Base-by-base conservation (phyloP, 352 stramenopile species). In the Vaucheria bursata region DNA sequence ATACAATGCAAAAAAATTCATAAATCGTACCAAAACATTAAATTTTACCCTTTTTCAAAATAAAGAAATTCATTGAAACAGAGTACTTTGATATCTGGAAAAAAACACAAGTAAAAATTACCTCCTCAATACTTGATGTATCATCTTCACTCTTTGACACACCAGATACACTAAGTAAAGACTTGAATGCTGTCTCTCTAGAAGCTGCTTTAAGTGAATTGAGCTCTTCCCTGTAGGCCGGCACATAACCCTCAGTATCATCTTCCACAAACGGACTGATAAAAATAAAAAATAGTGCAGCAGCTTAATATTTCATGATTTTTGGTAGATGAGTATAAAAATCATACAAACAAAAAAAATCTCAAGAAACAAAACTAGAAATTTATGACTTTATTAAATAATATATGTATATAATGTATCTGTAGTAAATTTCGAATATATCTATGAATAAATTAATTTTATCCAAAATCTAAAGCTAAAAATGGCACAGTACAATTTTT, bases 231-330 rank as follows among this genome's bases (percentile, higher is more conserved):
- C 92, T 89, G 88, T 98, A 99, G 71, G 96, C 93, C 4, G 96
- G 96, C 52, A 93, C 93, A 88, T 99, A 95, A 36, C 95, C 95
- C 75, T 99, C 96, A 18, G 92, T 89, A 2, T 91, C 88, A 84
- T 99, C 92, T 79, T 98, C 93, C 18, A 99, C 94, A 84, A 98
- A 99, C 36, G 96, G 96, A 73, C 93, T 93, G 18, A 95, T 79
- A 83, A 95, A 89, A 37, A 89, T 89, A 74, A 38, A 29, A 8
- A 1, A 74, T 1, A 77, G 29, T 50, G n/a, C n/a, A n/a, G n/a
- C n/a, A n/a, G n/a, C n/a, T n/a, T n/a, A n/a, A n/a, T n/a, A n/a
- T n/a, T n/a, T n/a, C n/a, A n/a, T n/a, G n/a, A n/a, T 32, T 25
- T 0, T 5, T 52, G 65, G 65, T 25, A 29, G 1, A 38, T 33